Percentiles rank a stretch among this genome's conserved stretches.
These are phyloP conservation scores for Saccharomycopsis sp. DNA, from an alignment of 805 yeast species.

Conservation along the genomic window DNA sequence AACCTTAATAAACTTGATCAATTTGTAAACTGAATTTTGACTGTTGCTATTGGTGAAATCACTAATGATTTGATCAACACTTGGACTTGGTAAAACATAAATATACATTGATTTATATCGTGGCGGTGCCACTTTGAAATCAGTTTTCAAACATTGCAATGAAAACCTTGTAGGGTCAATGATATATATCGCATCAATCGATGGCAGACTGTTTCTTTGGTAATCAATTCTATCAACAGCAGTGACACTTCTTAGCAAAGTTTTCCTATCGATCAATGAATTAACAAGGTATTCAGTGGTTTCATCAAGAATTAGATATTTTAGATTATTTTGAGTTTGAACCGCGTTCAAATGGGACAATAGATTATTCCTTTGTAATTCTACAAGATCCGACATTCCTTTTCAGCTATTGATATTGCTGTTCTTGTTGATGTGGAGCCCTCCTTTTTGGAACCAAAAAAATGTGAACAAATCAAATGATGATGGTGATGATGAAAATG, in stretches of 20 bases:
- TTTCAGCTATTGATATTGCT: no score
- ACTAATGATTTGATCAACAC: slow-evolving; percentile 22
- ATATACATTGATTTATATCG: slow-evolving; percentile 70
- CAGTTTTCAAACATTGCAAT: slow-evolving; percentile 72
- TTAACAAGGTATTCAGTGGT: slow-evolving; percentile 42
- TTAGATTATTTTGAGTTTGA: slow-evolving; percentile 38
- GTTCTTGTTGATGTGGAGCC: no score
- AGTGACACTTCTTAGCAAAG: slow-evolving; percentile 47
- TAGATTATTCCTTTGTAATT: slow-evolving; percentile 33
- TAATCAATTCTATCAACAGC: slow-evolving; percentile 61
- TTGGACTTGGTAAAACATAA: slow-evolving; percentile 59
- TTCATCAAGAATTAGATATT: slow-evolving; percentile 51
- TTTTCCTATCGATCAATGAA: slow-evolving; percentile 41
- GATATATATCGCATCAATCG: slow-evolving; percentile 75
- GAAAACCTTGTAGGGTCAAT: slow-evolving; percentile 63
- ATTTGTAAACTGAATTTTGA: slow-evolving; percentile 26
- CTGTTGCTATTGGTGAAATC: slow-evolving; percentile 11
- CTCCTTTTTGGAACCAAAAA: no score
- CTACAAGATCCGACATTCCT: slow-evolving; percentile 34
- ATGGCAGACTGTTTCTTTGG: slow-evolving; percentile 50
- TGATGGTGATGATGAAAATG: no score
- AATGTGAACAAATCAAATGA: no score
- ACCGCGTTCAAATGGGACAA: slow-evolving; percentile 34
- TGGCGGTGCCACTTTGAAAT: slow-evolving; percentile 55
- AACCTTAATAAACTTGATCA: slow-evolving; percentile 29